A percentile compares a stretch with the other conserved stretches of the same genome.
Conservation (phyloP, 108 stramenopile species). For the Pseudonitzschia pungens region DNA sequence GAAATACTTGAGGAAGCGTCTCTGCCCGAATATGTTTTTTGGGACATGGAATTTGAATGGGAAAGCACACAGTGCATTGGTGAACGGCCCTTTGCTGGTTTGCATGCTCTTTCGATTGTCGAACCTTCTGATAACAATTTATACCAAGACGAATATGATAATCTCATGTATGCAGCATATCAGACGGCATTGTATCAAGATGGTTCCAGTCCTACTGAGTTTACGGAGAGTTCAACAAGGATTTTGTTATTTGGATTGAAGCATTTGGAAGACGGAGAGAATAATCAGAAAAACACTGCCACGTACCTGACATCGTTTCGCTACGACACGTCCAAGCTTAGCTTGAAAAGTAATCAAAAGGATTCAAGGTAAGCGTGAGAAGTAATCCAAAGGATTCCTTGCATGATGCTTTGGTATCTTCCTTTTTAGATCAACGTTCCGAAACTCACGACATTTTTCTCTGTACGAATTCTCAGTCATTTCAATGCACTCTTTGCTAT, state of each 20-base stretch:
- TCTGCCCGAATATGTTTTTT: constrained; percentile 15
- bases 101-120: constrained; percentile 17
- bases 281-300: background rate
- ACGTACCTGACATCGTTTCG: constrained; percentile 6
- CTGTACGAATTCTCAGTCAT: background rate
- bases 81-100: constrained; percentile 20
- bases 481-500: constrained; percentile 24
- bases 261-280: background rate
- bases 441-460: background rate
- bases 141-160: background rate
- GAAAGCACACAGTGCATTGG: constrained; percentile 17
- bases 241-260: constrained; percentile 11
- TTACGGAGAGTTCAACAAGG: constrained; percentile 13
- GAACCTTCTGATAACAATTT: background rate
- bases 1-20: constrained; percentile 17
- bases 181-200: constrained; percentile 21
- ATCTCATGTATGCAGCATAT: constrained; percentile 10
- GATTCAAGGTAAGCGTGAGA: background rate
- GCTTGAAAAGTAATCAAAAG: constrained; percentile 10
- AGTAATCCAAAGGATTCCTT: no score
- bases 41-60: constrained; percentile 15
- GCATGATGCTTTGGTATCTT: no score
- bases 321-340: constrained; percentile 18
- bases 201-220: constrained; percentile 10
- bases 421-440: background rate